Percentiles rank a stretch among this genome's conserved stretches.
Evolutionary conservation across 306 rosid species (phyloP).

Genomic region (Carpinus viminea): DNA sequence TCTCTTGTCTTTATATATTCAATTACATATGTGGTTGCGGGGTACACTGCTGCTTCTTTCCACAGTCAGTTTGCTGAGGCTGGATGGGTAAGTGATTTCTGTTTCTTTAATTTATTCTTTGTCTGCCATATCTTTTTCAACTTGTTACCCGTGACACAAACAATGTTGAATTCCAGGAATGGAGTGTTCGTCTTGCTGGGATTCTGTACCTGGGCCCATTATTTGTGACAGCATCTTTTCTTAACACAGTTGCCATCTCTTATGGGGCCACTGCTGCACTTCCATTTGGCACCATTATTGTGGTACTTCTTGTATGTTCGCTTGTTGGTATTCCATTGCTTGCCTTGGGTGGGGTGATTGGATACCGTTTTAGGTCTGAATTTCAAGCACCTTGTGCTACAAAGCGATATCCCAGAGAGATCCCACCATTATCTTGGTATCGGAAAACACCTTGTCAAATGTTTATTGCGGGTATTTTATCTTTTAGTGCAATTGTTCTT

Average conservation of each 20-base stretch:
- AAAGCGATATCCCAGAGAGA: constrained; percentile 63
- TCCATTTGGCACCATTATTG: constrained; percentile 74
- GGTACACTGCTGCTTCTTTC: constrained; percentile 79
- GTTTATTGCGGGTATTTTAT: constrained; percentile 76
- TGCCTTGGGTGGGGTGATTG: constrained; percentile 79
- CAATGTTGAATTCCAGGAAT: constrained; percentile 52
- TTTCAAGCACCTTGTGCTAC: constrained; percentile 62
- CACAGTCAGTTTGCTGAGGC: constrained; percentile 57
- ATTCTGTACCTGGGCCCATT: constrained; percentile 73
- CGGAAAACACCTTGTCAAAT: constrained; percentile 73
- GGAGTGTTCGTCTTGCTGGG: constrained; percentile 65
- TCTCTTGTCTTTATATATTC: constrained; percentile 54
- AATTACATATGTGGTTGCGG: constrained; percentile 66
- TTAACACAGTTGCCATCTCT: constrained; percentile 66
- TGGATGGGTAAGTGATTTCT: constrained; percentile 66
- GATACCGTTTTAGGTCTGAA: constrained; percentile 53
- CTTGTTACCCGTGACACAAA: constrained; percentile 22
- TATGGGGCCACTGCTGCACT: constrained; percentile 64
- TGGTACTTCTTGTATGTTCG: constrained; percentile 50
- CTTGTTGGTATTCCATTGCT: constrained; percentile 72
- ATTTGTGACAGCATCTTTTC: constrained; percentile 51
- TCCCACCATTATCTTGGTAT: constrained; percentile 72
- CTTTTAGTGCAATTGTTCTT: constrained; percentile 68
- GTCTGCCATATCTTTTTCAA: not conserved
- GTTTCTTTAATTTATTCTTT: constrained; percentile 9